Percentiles rank a stretch among this genome's conserved stretches.
Evolutionary conservation across 106 monocot species (phyloP).

Genomic region (Hemerocallis citrina): DNA sequence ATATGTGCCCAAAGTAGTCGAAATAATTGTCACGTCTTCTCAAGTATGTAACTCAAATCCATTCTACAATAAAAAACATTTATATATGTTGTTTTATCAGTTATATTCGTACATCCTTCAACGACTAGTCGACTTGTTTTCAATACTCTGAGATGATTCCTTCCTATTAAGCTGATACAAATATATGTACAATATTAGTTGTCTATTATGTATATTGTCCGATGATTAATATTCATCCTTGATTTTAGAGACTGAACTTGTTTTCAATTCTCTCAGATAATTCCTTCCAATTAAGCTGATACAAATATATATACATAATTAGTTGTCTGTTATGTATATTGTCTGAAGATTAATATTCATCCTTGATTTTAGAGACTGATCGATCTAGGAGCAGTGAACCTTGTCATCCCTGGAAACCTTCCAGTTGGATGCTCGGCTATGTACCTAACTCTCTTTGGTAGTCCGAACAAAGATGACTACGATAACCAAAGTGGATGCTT

Average conservation of each 20-base stretch:
- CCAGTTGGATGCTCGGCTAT: constrained; percentile 30
- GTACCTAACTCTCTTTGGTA: constrained; percentile 15
- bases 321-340: neutral
- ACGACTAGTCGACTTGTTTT: no score
- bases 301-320: no score
- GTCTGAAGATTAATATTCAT: neutral
- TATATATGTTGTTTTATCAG: neutral
- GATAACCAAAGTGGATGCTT: constrained; percentile 30
- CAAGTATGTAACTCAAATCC: constrained; percentile 14
- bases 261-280: no score
- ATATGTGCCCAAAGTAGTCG: constrained; percentile 23
- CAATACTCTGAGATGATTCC: no score
- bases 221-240: neutral
- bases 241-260: neutral
- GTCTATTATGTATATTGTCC: neutral
- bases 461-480: constrained; percentile 9
- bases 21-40: constrained; percentile 7
- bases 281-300: no score
- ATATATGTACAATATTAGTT: no score
- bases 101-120: neutral
- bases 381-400: constrained; percentile 14
- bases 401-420: constrained; percentile 24
- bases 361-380: constrained; percentile 25
- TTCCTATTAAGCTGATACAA: no score
- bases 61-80: no score